These are phyloP conservation scores for Tulasnella sp. DNA, from an alignment of 768 basidiomycete species.

Conservation along the genomic window DNA sequence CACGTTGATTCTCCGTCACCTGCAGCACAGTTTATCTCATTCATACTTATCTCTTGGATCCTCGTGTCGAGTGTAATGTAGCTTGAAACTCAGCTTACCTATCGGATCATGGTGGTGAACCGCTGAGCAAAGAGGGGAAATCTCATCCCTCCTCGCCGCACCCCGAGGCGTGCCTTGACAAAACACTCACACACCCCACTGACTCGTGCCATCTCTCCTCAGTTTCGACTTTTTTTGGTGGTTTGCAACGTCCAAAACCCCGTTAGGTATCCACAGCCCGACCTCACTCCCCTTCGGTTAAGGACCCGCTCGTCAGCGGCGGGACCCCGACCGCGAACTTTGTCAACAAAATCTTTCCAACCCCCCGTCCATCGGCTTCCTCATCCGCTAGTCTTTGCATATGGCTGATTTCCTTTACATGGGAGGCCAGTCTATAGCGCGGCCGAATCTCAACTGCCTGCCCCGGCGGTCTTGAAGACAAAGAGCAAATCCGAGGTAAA, in stretches of 20 bases:
- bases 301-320: not conserved
- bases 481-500: not conserved
- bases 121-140: not conserved
- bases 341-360: not conserved
- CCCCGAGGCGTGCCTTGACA: not conserved
- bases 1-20: not conserved
- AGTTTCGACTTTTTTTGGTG: not conserved
- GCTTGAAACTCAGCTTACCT: not conserved
- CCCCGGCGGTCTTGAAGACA: not conserved
- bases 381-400: constrained; percentile 5
- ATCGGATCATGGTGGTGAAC: not conserved
- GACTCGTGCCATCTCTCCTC: constrained; percentile 1
- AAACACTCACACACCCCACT: constrained; percentile 1
- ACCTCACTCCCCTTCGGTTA: constrained; percentile 1
- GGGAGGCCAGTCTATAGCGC: not conserved
- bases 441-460: constrained; percentile 7
- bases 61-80: not conserved
- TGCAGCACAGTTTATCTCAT: not conserved
- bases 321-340: not conserved
- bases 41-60: not conserved
- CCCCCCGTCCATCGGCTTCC: not conserved
- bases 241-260: not conserved
- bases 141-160: not conserved
- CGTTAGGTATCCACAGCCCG: not conserved
- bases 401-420: not conserved